Percentiles rank a stretch among this genome's conserved stretches.
These are phyloP conservation scores for Botrytis medusae DNA, from an alignment of 2,329 filamentous ascomycete species.

Conservation along the genomic window DNA sequence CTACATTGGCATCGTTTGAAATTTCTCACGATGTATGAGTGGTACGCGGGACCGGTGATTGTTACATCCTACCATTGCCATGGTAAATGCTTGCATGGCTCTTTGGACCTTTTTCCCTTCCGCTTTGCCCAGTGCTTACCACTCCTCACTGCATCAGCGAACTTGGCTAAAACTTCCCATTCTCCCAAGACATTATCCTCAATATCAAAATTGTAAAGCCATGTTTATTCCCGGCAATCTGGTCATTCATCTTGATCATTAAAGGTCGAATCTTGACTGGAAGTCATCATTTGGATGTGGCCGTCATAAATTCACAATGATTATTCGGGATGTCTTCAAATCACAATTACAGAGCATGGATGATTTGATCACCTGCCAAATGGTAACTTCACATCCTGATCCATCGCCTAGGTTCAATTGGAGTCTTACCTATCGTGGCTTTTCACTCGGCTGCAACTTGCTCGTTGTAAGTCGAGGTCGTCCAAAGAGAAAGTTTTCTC, in stretches of 20 bases:
- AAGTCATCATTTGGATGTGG: slow-evolving; percentile 9
- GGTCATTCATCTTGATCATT: slow-evolving; percentile 12
- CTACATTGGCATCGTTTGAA: slow-evolving; percentile 6
- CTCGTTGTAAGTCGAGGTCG: neutral
- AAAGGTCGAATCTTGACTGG: neutral
- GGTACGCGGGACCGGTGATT: slow-evolving; percentile 3
- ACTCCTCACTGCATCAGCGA: neutral
- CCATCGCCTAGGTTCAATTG: slow-evolving; percentile 21
- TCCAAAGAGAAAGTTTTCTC: slow-evolving; percentile 12
- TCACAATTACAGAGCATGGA: slow-evolving; percentile 17
- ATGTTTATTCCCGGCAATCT: slow-evolving; percentile 3
- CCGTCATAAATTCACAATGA: slow-evolving; percentile 1
- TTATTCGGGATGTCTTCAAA: slow-evolving; percentile 14
- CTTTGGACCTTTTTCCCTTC: neutral
- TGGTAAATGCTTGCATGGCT: slow-evolving; percentile 20
- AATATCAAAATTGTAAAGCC: neutral
- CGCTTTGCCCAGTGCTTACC: neutral
- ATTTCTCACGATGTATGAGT: slow-evolving; percentile 6
- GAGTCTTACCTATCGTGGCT: slow-evolving; percentile 23
- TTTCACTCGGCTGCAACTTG: slow-evolving; percentile 20
- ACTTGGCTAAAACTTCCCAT: neutral
- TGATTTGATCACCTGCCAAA: slow-evolving; percentile 22
- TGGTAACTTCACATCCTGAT: slow-evolving; percentile 13
- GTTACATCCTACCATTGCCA: slow-evolving; percentile 20
- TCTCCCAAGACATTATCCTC: neutral